Evolutionary conservation across 352 stramenopile species (phyloP), one percentile per base, ranked within the genome.

Genomic region (Stephanocyclus meneghinianus): DNA sequence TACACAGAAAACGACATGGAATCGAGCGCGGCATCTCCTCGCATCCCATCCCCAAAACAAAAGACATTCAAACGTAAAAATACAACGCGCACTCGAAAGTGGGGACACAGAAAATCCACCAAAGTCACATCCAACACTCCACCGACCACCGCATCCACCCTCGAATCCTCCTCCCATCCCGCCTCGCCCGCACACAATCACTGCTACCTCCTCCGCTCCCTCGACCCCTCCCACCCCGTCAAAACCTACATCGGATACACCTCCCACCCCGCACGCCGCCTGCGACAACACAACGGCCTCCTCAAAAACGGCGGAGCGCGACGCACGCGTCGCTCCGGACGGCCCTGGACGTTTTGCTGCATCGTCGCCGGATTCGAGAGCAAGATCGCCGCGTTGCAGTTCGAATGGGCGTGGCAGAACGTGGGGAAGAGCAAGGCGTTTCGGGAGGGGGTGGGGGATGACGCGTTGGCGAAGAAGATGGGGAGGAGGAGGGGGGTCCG

Each of bases 381-480:
- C 30, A 92, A 95, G 67, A 87, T 86, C n/a, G 63, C 77, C 32
- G 91, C 91, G 2, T 78, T 95, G 62, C 87, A 95, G 72, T 95
- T 95, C 74, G 91, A 95, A 78, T 94, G 89, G 87, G 91, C 90
- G 0, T 95, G 90, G 90, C 91, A 95, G 65, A 83, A 95, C 77
- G 83, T 85, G 21, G 53, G 87, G 45, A 81, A 62, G 65, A 90
- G 80, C 9, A 76, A 88, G 29, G 35, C 64, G n/a, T 88, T 92
- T 35, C 50, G 85, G 10, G 81, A 78, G 32, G 77, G 61, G 7
- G 59, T 91, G 35, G 88, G 84, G 48, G 63, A 53, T 55, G 81
- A 90, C 69, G 61, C 69, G 13, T 44, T 80, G 47, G 85, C 86
- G 11, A 84, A 73, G 51, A 81, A 78, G 51, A 81, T 93, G 61